Base-by-base conservation (phyloP, 2,329 filamentous ascomycete genomes). In the Penicillium psychrosexuale region DNA sequence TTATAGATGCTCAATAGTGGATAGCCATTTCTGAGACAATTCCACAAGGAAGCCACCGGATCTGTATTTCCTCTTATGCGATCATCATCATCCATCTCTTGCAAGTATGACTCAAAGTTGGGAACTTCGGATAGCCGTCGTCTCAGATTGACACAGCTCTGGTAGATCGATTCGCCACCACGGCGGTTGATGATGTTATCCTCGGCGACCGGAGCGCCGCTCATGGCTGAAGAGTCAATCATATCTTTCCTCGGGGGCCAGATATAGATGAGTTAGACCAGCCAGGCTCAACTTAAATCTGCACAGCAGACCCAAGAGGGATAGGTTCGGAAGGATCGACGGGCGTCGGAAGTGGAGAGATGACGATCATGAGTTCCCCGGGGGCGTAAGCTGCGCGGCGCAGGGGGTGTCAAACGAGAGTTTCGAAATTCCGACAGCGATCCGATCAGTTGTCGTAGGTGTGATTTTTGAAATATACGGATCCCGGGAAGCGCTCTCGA, bases 171-270 rank as follows among this genome's bases (percentile, higher is more conserved):
- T 62, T 94, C 92, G 72, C 96, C 92, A 71, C 92, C 94, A 72
- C 90, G 89, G 75, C 93, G 90, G 77, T 99, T 99, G 80, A 99
- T 96, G 72, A 99, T 96, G 74, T 96, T 97, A 72, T 89, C 84
- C 56, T 89, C 91, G 57, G 91, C 89, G 66, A 90, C 65, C 52
- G 74, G 72, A 56, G 65, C 69, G 58, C 71, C 69, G 52, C 64
- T 68, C 58, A 68, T 66, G 47, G 63, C 63, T 57, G 64, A 59
- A 59, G 70, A 56, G 49, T 71, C 64, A 55, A 74, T 71, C 73
- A 76, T 75, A 44, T 66, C 62, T 55, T 61, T 55, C 55, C 58
- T 62, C 61, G 47, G 58, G 50, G 42, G 38, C 47, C 53, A 50
- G 44, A 15, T 58, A 50, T 44, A 45, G 34, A 42, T 60, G 58